Evolutionary conservation across 2,329 filamentous ascomycete species (phyloP), one percentile per base, ranked within the genome.

Genomic region (Exserohilum turcica): DNA sequence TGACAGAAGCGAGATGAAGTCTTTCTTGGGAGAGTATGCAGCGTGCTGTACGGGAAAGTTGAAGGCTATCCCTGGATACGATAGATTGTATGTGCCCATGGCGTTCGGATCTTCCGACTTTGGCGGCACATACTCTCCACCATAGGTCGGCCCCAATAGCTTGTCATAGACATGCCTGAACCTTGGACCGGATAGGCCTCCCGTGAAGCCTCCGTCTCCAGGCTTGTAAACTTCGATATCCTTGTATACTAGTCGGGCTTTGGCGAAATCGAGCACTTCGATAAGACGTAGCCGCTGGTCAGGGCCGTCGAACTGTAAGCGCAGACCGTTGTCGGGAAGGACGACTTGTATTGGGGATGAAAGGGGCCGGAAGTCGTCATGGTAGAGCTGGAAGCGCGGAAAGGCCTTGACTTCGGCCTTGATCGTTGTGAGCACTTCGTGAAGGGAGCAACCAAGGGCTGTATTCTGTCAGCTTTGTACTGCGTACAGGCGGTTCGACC

Each of bases 1-100:
- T 0, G 91, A 92, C 13, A 97, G 82, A 32, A 97, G 78, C 0
- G 91, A 88, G 27, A 97, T 92, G 57, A 96, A 92, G 68, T 97
- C 92, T 56, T 84, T 83, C 47, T 85, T 82, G 1, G 87, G 83
- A 3, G 89, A 90, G 80, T 91, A 97, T 18, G 86, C 84, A 0
- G 88, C 86, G 52, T 84, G 79, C 43, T 87, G 82, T 27, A 97
- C 79, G 0, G 91, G 86, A 61, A 99, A 99, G 32, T 89, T 92
- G 72, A 97, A 97, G 0, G 93, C 91, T 27, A 99, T 86, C 0
- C 94, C 94, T 0, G 93, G 92, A 75, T 97, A 99, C 1, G 93
- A 97, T 29, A 99, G 79, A 29, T 96, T 86, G 70, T 97, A 99
- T 18, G 86, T 89, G 13, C 92, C 92, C 53, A 81, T 78, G 13